These are phyloP conservation scores for Camellia sinensis DNA, from an alignment of 148 eudicot genomes.

Conservation along the genomic window DNA sequence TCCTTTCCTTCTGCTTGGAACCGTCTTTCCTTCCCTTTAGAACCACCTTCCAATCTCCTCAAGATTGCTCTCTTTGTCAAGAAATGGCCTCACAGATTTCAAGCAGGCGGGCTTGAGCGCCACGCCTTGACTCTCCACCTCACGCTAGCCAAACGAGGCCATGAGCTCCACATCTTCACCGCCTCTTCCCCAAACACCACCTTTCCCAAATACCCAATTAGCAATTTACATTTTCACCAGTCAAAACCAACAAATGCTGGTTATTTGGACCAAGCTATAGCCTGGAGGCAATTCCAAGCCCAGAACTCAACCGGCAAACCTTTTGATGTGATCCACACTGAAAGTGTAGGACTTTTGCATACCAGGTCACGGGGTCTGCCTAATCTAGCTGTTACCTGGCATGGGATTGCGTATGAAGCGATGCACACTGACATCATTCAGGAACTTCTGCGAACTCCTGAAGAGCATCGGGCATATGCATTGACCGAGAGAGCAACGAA, in stretches of 20 bases:
- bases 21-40: conserved; percentile 32
- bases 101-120: conserved; percentile 53
- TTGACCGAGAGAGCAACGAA: conserved; percentile 32
- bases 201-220: conserved; percentile 26
- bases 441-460: conserved; percentile 34
- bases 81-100: conserved; percentile 41
- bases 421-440: conserved; percentile 52
- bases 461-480: conserved; percentile 20
- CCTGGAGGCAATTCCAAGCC: conserved; percentile 40
- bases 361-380: conserved; percentile 31
- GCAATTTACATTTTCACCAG: conserved; percentile 37
- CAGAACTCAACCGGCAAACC: conserved; percentile 37
- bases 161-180: conserved; percentile 55
- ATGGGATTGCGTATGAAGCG: conserved; percentile 56
- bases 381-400: conserved; percentile 51
- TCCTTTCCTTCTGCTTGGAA: conserved; percentile 40
- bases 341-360: conserved; percentile 45
- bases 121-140: conserved; percentile 52
- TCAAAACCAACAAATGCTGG: conserved; percentile 41
- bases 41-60: conserved; percentile 34
- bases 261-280: conserved; percentile 40
- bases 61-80: conserved; percentile 54
- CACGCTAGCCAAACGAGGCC: conserved; percentile 45
- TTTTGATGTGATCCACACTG: conserved; percentile 50
- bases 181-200: conserved; percentile 29